These are phyloP conservation scores for Marchantia polymorpha DNA, from an alignment of 225 moss, liverwort and hornwort genomes.

Conservation along the genomic window DNA sequence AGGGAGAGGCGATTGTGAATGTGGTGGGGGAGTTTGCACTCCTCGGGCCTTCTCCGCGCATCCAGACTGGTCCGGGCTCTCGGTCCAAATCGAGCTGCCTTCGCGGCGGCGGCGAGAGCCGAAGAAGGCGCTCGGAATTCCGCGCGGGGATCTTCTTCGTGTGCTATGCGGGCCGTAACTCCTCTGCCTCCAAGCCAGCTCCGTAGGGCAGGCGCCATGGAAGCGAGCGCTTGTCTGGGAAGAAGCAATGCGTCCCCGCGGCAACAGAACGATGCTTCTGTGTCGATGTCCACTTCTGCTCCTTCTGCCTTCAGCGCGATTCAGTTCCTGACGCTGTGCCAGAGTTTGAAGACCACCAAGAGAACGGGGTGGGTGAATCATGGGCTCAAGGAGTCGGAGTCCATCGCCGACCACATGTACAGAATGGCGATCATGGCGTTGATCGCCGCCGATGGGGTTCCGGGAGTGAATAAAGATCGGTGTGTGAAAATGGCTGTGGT, in stretches of 20 bases:
- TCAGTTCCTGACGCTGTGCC: constrained; percentile 85
- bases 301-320: constrained; percentile 65
- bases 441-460: constrained; percentile 66
- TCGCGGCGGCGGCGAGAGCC: neutral
- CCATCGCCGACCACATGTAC: constrained; percentile 98
- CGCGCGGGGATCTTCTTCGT: no score
- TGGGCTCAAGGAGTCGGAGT: constrained; percentile 87
- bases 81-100: neutral
- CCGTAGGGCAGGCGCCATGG: constrained; percentile 30
- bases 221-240: constrained; percentile 16
- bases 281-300: constrained; percentile 15
- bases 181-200: constrained; percentile 15
- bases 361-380: constrained; percentile 97
- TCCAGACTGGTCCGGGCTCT: neutral
- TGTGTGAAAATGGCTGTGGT: constrained; percentile 99
- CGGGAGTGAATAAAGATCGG: constrained; percentile 93
- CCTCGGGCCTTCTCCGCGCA: neutral
- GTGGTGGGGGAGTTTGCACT: constrained; percentile 7
- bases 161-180: constrained; percentile 39
- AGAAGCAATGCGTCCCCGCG: constrained; percentile 15
- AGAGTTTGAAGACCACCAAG: constrained; percentile 93
- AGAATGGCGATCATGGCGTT: constrained; percentile 98
- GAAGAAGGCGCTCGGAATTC: neutral
- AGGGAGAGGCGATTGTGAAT: neutral
- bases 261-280: constrained; percentile 1